phyloP scores from a whole-genome alignment of 352 stramenopile genomes.

The Globisporangium okanoganense region DNA sequence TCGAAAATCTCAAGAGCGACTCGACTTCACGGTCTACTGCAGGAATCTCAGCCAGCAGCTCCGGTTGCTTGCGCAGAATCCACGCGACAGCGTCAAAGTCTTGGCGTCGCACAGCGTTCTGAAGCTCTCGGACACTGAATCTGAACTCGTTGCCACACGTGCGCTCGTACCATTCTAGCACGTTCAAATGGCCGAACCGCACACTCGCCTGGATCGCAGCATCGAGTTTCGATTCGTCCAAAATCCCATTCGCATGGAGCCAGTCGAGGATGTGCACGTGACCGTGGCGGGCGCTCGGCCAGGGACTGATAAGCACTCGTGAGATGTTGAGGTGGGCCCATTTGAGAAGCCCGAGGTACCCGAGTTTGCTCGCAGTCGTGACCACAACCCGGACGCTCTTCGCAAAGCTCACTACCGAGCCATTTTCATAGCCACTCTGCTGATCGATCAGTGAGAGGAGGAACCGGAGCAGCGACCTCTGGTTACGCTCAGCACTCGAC shows the following conservation, averaged over 20 bases:
- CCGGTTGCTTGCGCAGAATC: slow-evolving; percentile 11
- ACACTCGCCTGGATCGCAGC: not conserved
- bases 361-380: not conserved
- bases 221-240: not conserved
- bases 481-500: not conserved
- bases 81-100: not conserved
- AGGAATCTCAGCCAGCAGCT: not conserved
- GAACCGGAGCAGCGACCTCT: not conserved
- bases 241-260: not conserved
- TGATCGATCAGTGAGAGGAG: not conserved
- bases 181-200: not conserved
- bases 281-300: slow-evolving; percentile 3
- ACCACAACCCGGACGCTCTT: slow-evolving; percentile 2
- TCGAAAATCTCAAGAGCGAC: not conserved
- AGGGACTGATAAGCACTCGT: not conserved
- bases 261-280: slow-evolving; percentile 5
- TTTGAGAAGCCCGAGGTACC: not conserved
- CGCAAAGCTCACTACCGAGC: not conserved
- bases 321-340: not conserved
- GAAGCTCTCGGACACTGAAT: not conserved
- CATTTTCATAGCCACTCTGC: not conserved
- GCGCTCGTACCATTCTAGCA: not conserved
- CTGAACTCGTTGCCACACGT: not conserved
- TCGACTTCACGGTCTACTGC: not conserved
- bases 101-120: not conserved